These are phyloP conservation scores for Exophiala xenobiotica DNA, from an alignment of 2,329 filamentous ascomycete genomes.

Conservation along the genomic window DNA sequence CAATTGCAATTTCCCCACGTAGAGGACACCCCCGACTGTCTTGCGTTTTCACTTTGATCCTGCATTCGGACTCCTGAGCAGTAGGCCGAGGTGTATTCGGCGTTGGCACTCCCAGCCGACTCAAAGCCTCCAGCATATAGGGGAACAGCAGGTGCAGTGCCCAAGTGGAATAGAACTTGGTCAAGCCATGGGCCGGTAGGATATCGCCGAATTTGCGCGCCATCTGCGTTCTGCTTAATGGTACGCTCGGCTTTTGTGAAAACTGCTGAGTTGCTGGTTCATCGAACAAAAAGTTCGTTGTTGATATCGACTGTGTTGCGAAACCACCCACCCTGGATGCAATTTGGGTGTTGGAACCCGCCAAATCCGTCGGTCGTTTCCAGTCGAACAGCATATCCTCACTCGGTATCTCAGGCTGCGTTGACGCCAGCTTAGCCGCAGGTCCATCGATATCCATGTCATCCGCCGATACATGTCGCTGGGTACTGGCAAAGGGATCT, in stretches of 20 bases:
- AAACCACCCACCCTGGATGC: conserved; percentile 20
- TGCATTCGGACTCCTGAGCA: conserved; percentile 55
- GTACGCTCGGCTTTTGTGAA: conserved; percentile 72
- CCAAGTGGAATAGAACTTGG: conserved; percentile 86
- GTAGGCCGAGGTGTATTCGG: conserved; percentile 47
- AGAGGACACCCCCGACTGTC: conserved; percentile 51
- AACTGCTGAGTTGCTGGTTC: conserved; percentile 86
- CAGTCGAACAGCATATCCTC: conserved; percentile 80
- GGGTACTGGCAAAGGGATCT: conserved; percentile 55
- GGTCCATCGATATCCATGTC: conserved; percentile 68
- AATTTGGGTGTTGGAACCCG: conserved; percentile 33
- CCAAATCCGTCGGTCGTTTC: conserved; percentile 69
- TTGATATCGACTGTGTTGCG: conserved; percentile 48
- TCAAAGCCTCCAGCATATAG: conserved; percentile 75
- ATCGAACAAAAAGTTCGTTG: conserved; percentile 61
- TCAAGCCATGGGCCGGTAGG: conserved; percentile 79
- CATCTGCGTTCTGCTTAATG: conserved; percentile 81
- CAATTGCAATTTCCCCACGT: conserved; percentile 46
- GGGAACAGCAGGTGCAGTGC: conserved; percentile 73
- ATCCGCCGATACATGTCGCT: conserved; percentile 44
- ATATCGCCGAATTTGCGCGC: conserved; percentile 89
- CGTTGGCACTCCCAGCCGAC: conserved; percentile 79
- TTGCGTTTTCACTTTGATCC: conserved; percentile 70
- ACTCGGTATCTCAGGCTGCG: conserved; percentile 77
- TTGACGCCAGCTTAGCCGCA: conserved; percentile 65